Evolutionary conservation across 2,329 filamentous ascomycete genomes (phyloP), one percentile per base, ranked within the genome.

Genomic region (Beauveria brongniartii): DNA sequence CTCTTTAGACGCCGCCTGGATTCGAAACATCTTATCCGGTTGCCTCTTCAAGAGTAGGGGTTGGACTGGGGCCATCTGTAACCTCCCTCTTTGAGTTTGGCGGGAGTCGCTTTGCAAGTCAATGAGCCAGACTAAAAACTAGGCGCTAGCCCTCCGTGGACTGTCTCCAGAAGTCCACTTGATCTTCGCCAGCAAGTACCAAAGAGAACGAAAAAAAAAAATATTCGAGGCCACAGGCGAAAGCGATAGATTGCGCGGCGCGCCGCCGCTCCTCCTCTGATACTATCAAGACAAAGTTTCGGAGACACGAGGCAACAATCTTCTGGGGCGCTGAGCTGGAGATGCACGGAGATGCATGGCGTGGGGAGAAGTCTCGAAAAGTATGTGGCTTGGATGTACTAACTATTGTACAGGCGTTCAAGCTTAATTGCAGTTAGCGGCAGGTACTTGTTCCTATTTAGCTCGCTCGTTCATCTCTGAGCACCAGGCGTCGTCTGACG

Each of bases 81-180:
- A 61, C 58, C 58, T 61, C 44, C 58, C 51, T 55, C 58, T 61
- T 61, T 50, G 22, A 61, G 58, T 47, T 43, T 43, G 41, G 51
- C 41, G 50, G 58, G 30, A 48, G 58, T 46, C 50, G 41, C 5
- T 54, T 60, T 53, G 22, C 58, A 24, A 55, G 51, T 34, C 37
- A 53, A 54, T n/a, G 58, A 55, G 41, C 47, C 41, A 18, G 20
- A 22, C 44, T 54, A 51, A 44, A 37, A 14, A 14, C 41, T 10
- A 41, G 40, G 58, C 58, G 50, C 58, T 61, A 61, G 30, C 30
- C 46, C 3, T 59, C 22, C 43, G 22, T 24, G 34, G 34, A 41
- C 22, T 22, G 16, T 43, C 6, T 22, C n/a, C 9, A n/a, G 30
- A 59, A 43, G 24, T 30, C 40, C 37, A 40, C 37, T 52, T 41